Evolutionary conservation across 2,329 filamentous ascomycete genomes (phyloP), one percentile per base, ranked within the genome.

Genomic region (Bertia moriformis): DNA sequence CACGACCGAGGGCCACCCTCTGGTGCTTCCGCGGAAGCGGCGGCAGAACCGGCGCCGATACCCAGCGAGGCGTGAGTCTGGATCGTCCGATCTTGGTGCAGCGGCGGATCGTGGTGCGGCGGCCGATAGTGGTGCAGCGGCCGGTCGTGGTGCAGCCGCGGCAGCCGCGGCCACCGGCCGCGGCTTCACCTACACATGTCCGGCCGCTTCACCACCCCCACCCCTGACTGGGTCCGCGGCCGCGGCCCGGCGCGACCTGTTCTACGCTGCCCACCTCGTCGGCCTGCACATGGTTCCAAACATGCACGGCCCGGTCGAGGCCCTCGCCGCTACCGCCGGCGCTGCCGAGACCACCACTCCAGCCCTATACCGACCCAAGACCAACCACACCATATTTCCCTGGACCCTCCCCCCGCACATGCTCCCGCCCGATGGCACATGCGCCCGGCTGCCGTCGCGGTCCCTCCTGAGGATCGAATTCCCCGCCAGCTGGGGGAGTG

Each of bases 1-100:
- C 55, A 91, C 84, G 0, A 98, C 91, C 0, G 91, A 98, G 59
- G 91, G 89, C 0, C 91, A 98, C 57, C 91, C 91, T 3, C 66
- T 98, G 33, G 69, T 96, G 32, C 81, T 98, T 39, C 88, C 88
- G 12, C 67, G 64, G 41, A 62, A 58, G 43, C 46, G 53, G 17
- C n/a, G n/a, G n/a, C n/a, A n/a, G n/a, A 45, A 44, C 33, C 14
- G 39, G 41, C 39, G 36, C 2, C 13, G 39, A 37, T 27, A 38
- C 7, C 18, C 38, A 10, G 51, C 42, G 40, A 40, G 19, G 12
- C 36, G 4, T 27, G 14, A 17, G 40, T 18, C 14, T 45, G 39
- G 17, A 38, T 4, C 39, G 35, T 32, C 44, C 45, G n/a, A n/a
- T n/a, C n/a, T n/a, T 35, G 44, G 48, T 14, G 12, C 46, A 36